A percentile compares a stretch with the other conserved stretches of the same genome.
These are phyloP conservation scores for Rhododendron williamsianum DNA, from an alignment of 148 eudicot genomes.

Conservation along the genomic window DNA sequence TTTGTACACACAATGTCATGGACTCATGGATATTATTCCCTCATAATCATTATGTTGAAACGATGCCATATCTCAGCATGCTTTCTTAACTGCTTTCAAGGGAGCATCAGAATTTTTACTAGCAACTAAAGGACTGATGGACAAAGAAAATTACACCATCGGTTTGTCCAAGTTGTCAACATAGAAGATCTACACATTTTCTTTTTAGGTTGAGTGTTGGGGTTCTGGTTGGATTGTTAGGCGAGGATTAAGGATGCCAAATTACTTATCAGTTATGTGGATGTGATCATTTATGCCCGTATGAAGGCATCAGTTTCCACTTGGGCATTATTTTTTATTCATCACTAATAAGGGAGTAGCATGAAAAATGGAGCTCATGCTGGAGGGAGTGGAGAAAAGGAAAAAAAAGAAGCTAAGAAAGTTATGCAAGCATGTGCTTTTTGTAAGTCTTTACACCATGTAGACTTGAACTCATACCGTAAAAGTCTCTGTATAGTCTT, in stretches of 20 bases:
- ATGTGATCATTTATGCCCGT: background rate
- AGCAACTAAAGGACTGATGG: background rate
- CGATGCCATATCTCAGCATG: background rate
- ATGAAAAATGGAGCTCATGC: background rate
- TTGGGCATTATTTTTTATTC: background rate
- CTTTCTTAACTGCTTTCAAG: background rate
- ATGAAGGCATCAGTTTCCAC: background rate
- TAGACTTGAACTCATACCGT: background rate
- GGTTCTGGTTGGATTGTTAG: background rate
- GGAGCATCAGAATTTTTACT: background rate
- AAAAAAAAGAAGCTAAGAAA: background rate
- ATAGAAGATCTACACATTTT: background rate
- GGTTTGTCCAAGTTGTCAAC: background rate
- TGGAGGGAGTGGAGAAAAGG: background rate
- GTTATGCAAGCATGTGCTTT: background rate
- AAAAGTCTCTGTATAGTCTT: no score
- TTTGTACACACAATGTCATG: no score
- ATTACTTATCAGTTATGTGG: background rate
- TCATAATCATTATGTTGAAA: background rate
- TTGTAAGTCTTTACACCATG: background rate
- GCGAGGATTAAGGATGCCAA: background rate
- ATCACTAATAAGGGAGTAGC: background rate
- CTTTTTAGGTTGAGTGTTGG: background rate
- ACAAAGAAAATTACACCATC: background rate
- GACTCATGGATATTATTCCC: background rate